These are phyloP conservation scores for Myrica gale DNA, from an alignment of 306 rosid genomes.

Conservation along the genomic window DNA sequence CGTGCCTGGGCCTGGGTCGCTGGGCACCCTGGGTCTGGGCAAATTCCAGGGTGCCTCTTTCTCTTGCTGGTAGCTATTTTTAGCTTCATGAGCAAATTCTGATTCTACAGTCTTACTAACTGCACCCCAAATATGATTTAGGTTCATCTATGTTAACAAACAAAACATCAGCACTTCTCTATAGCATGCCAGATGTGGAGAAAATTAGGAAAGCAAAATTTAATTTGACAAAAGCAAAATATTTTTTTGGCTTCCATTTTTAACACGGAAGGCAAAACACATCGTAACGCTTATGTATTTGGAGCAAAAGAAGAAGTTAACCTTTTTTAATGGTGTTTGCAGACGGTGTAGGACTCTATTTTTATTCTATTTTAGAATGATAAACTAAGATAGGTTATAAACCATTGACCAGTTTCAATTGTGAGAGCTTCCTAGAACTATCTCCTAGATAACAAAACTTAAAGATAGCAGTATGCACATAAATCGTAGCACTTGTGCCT, in stretches of 20 bases:
- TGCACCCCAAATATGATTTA: slow-evolving; percentile 35
- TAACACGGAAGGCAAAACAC: neutral
- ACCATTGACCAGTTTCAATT: slow-evolving; percentile 7
- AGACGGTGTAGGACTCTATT: slow-evolving; percentile 2
- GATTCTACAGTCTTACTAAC: slow-evolving; percentile 22
- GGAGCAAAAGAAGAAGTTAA: neutral
- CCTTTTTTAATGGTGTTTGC: neutral
- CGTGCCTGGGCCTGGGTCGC: too few species aligned
- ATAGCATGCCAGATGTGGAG: slow-evolving; percentile 17
- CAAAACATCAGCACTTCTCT: slow-evolving; percentile 23
- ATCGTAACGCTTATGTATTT: neutral
- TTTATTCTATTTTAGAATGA: slow-evolving; percentile 3
- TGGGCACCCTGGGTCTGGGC: too few species aligned
- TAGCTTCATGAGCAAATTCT: slow-evolving; percentile 17
- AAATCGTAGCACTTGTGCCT: too few species aligned
- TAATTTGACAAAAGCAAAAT: slow-evolving; percentile 17
- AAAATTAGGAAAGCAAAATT: slow-evolving; percentile 12
- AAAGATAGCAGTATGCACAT: slow-evolving; percentile 39
- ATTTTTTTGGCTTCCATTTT: slow-evolving; percentile 11
- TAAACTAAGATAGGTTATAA: neutral
- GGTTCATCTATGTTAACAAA: slow-evolving; percentile 34
- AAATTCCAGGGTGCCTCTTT: slow-evolving; percentile 29
- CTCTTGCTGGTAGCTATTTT: slow-evolving; percentile 31
- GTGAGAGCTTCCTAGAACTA: slow-evolving; percentile 13
- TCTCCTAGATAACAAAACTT: slow-evolving; percentile 2